Conservation (phyloP, 257 asterid species). For the Nemophila menziesii region DNA sequence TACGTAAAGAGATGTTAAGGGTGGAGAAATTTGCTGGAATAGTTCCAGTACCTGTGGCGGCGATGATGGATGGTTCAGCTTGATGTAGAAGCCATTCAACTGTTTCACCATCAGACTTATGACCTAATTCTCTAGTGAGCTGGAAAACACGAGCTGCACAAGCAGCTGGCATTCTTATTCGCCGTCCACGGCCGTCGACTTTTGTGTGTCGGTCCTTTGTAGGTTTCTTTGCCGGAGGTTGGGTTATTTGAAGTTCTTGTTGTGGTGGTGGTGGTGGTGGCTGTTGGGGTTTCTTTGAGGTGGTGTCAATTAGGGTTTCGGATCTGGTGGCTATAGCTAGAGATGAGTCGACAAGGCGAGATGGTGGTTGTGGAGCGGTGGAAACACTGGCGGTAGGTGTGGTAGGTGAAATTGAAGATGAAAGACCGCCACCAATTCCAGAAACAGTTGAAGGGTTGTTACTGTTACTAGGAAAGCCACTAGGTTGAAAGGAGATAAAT, state of each 20-base stretch:
- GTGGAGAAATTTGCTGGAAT: conserved; percentile 64
- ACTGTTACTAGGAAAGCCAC: background rate
- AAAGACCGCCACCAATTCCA: background rate
- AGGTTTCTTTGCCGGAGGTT: conserved; percentile 30
- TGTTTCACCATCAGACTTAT: conserved; percentile 71
- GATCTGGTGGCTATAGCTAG: conserved; percentile 48
- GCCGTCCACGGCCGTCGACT: conserved; percentile 77
- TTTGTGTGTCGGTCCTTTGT: conserved; percentile 83
- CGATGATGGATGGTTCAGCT: conserved; percentile 72
- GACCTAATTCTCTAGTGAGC: conserved; percentile 55
- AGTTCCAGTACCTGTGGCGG: conserved; percentile 79
- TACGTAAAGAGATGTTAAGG: conserved; percentile 49
- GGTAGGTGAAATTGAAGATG: conserved; percentile 17
- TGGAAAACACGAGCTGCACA: conserved; percentile 84
- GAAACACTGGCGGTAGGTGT: conserved; percentile 19
- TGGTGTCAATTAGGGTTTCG: conserved; percentile 26
- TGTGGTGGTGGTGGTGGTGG: conserved; percentile 14
- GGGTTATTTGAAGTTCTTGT: conserved; percentile 11
- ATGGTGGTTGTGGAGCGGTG: conserved; percentile 11
- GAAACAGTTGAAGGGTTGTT: background rate
- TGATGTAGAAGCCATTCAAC: conserved; percentile 72
- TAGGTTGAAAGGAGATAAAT: conserved; percentile 24
- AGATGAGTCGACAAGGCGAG: conserved; percentile 44
- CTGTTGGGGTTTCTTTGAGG: conserved; percentile 19
- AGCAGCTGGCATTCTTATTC: conserved; percentile 78